A percentile compares a stretch with the other conserved stretches of the same genome.
These are phyloP conservation scores for Diplogelasinospora grovesii DNA, from an alignment of 495 filamentous ascomycete species.

Conservation along the genomic window DNA sequence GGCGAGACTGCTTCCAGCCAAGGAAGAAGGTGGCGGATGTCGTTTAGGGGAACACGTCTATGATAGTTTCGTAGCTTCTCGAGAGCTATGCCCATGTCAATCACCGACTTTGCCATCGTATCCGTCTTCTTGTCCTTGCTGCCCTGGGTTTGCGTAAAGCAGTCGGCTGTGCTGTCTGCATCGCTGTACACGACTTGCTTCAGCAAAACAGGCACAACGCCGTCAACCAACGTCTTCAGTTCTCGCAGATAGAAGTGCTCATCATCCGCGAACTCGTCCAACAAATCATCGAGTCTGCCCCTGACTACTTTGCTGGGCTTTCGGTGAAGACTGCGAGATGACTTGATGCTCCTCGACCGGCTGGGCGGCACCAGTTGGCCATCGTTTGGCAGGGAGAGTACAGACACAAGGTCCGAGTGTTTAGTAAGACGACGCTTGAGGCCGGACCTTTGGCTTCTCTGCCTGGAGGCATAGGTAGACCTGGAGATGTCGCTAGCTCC, in stretches of 20 bases:
- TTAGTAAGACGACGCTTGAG: conserved; percentile 77
- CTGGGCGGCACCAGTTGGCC: conserved; percentile 38
- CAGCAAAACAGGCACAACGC: conserved; percentile 89
- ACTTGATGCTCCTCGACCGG: conserved; percentile 54
- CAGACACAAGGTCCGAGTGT: conserved; percentile 88
- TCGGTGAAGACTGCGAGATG: conserved; percentile 65
- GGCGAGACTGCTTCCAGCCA: conserved; percentile 76
- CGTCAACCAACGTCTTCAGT: conserved; percentile 87
- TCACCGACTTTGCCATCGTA: conserved; percentile 71
- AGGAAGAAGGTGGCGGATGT: conserved; percentile 58
- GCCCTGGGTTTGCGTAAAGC: conserved; percentile 46
- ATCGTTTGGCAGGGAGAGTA: conserved; percentile 69
- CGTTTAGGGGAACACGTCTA: conserved; percentile 64
- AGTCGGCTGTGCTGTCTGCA: conserved; percentile 55
- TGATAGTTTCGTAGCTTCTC: conserved; percentile 79
- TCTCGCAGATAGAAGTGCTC: conserved; percentile 90
- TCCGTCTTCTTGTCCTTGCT: conserved; percentile 25
- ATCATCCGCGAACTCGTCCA: conserved; percentile 75
- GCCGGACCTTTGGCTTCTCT: conserved; percentile 37
- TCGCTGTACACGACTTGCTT: conserved; percentile 74
- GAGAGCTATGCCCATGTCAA: conserved; percentile 88
- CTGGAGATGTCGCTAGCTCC: conserved; percentile 34
- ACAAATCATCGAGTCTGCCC: conserved; percentile 63
- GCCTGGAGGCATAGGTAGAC: conserved; percentile 30
- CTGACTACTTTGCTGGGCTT: conserved; percentile 56